Conservation (phyloP, 495 filamentous ascomycete genomes). For the Penicillium mononematosum region DNA sequence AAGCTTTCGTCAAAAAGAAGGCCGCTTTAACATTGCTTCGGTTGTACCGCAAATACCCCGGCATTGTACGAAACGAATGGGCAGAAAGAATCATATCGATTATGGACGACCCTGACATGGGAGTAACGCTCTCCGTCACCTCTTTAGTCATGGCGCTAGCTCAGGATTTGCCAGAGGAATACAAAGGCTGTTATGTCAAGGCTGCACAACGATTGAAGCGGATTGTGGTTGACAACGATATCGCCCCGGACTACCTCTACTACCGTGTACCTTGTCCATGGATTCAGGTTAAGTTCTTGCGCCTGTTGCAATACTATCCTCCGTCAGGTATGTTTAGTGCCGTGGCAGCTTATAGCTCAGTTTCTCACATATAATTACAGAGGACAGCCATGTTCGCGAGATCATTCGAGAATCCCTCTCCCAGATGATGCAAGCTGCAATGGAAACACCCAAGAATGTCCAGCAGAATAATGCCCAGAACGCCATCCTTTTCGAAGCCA, state of each 20-base stretch:
- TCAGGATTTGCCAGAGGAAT: conserved; percentile 89
- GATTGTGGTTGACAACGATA: conserved; percentile 85
- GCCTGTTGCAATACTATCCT: conserved; percentile 91
- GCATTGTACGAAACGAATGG: conserved; percentile 95
- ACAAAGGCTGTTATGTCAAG: conserved; percentile 91
- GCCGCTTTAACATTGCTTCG: conserved; percentile 94
- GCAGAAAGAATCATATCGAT: conserved; percentile 94
- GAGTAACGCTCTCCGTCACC: conserved; percentile 91
- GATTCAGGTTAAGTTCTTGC: conserved; percentile 93
- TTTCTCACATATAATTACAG: conserved; percentile 42
- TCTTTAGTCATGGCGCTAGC: conserved; percentile 95
- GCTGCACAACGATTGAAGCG: conserved; percentile 85
- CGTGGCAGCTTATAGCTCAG: conserved; percentile 14
- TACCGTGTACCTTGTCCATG: conserved; percentile 99
- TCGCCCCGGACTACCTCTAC: conserved; percentile 85
- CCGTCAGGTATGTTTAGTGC: conserved; percentile 71
- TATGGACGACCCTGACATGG: conserved; percentile 96
- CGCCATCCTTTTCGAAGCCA: conserved; percentile 96
- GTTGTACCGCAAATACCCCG: conserved; percentile 89
- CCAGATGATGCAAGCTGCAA: conserved; percentile 82
- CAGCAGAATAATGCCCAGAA: conserved; percentile 99
- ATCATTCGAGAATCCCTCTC: conserved; percentile 91
- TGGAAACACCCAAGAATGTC: conserved; percentile 96
- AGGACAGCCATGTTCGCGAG: conserved; percentile 86
- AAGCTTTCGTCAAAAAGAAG: conserved; percentile 99